A percentile compares a stretch with the other conserved stretches of the same genome.
Evolutionary conservation across 202 grass and related monocot species (phyloP).

Genomic region (Digitaria exilis): DNA sequence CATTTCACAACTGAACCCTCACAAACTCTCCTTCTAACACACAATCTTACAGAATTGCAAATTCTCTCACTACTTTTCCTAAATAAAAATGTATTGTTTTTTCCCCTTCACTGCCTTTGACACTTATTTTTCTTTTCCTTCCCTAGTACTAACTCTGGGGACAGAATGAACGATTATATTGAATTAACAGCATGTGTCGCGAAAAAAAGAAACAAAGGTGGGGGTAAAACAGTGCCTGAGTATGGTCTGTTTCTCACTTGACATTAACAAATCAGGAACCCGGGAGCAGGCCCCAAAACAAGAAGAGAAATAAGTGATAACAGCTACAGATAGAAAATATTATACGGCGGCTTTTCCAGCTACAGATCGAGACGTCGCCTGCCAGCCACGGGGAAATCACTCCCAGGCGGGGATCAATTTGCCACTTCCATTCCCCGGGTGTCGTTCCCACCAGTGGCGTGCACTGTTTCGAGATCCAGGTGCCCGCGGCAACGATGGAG

Average conservation of each 20-base stretch:
- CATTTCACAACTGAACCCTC: constrained; percentile 8
- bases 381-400: no score
- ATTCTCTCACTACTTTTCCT: background rate
- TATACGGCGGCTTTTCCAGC: background rate
- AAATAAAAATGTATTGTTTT: constrained; percentile 18
- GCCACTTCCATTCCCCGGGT: no score
- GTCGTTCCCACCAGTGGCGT: no score
- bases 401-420: no score
- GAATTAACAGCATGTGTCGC: constrained; percentile 2
- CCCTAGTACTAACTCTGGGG: background rate
- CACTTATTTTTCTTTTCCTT: background rate
- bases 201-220: background rate
- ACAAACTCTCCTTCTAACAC: background rate
- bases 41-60: constrained; percentile 9
- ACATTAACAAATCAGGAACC: constrained; percentile 21
- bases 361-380: constrained; percentile 14
- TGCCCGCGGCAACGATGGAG: no score
- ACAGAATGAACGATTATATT: constrained; percentile 24
- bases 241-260: constrained; percentile 23
- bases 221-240: background rate
- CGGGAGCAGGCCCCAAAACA: constrained; percentile 2
- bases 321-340: background rate
- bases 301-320: background rate
- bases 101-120: background rate
- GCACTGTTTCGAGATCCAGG: no score